phyloP scores from a whole-genome alignment of 2,329 filamentous ascomycete species.

The Beauveria medogensis region DNA sequence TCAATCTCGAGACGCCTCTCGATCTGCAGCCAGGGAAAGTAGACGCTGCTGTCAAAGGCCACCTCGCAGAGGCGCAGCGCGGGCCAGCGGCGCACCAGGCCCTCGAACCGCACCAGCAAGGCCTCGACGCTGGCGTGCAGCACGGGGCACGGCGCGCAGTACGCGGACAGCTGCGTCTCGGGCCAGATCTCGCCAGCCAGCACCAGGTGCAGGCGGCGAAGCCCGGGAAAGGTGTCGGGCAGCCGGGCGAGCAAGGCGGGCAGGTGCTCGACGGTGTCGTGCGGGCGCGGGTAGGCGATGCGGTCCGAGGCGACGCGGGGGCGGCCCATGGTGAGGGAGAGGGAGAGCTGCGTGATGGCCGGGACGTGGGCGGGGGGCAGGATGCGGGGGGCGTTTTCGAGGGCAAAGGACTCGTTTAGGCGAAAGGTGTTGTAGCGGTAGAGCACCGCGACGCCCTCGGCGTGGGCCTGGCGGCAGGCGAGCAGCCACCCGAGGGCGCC shows the following conservation, averaged over 20 bases:
- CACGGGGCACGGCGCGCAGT: neutral
- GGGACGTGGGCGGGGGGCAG: neutral
- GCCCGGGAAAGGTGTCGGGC: neutral
- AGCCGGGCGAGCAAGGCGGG: neutral
- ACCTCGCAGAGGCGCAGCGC: neutral
- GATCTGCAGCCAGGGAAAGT: slow-evolving; percentile 10
- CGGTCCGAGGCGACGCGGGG: neutral
- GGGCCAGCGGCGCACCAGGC: neutral
- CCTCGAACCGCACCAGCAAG: neutral
- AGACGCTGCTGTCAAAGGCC: slow-evolving; percentile 4
- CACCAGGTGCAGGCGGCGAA: neutral
- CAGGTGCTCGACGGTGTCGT: slow-evolving; percentile 1
- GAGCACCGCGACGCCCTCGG: slow-evolving; percentile 4
- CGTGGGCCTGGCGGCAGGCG: slow-evolving; percentile 5
- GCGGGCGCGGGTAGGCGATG: slow-evolving; percentile 2
- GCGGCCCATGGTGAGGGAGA: neutral
- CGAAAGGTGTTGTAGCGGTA: slow-evolving; percentile 5
- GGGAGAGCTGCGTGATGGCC: neutral
- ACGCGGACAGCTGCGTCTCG: neutral
- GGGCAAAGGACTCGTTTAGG: slow-evolving; percentile 4
- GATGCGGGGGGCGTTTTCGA: neutral
- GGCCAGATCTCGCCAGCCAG: slow-evolving; percentile 4
- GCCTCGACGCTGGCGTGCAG: neutral
- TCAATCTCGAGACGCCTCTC: neutral
- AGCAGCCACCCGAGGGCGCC: slow-evolving; percentile 6